phyloP scores from a whole-genome alignment of 257 asterid genomes.

The Lithospermum erythrorhizon region DNA sequence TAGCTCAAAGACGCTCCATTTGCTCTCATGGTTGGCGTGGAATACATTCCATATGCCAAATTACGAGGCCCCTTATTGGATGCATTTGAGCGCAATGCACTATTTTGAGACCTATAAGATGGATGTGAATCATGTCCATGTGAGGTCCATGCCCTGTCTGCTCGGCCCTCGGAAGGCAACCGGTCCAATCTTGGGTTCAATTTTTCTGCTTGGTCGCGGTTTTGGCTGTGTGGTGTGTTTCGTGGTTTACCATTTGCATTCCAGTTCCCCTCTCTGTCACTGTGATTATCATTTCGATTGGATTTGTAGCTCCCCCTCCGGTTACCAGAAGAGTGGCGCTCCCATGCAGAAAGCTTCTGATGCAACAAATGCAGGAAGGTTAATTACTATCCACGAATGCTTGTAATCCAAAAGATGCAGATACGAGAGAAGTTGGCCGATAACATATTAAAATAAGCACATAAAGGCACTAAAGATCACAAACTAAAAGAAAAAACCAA shows the following conservation, averaged over 20 bases:
- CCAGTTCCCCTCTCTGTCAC: constrained; percentile 81
- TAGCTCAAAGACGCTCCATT: constrained; percentile 55
- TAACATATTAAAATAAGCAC: neutral
- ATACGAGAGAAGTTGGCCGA: too few species aligned
- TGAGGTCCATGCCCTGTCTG: constrained; percentile 53
- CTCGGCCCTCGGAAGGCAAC: constrained; percentile 44
- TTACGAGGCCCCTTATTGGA: constrained; percentile 43
- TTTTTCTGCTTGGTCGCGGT: constrained; percentile 60
- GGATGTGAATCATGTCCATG: constrained; percentile 28
- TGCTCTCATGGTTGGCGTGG: constrained; percentile 38
- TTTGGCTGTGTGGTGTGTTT: constrained; percentile 44
- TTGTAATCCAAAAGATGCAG: neutral
- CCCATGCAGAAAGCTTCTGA: constrained; percentile 63
- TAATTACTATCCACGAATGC: neutral
- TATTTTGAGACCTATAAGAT: constrained; percentile 58
- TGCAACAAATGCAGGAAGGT: neutral
- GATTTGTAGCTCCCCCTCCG: constrained; percentile 71
- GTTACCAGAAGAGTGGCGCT: constrained; percentile 51
- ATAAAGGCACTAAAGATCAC: neutral
- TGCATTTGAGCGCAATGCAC: constrained; percentile 42
- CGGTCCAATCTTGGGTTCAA: constrained; percentile 54
- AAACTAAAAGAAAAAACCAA: neutral
- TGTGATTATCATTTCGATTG: constrained; percentile 51
- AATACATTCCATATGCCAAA: constrained; percentile 50
- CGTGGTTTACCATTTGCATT: constrained; percentile 52